Evolutionary conservation across 345 rosid species (phyloP), one percentile per base, ranked within the genome.

Genomic region (Euphorbia pulcherrima): DNA sequence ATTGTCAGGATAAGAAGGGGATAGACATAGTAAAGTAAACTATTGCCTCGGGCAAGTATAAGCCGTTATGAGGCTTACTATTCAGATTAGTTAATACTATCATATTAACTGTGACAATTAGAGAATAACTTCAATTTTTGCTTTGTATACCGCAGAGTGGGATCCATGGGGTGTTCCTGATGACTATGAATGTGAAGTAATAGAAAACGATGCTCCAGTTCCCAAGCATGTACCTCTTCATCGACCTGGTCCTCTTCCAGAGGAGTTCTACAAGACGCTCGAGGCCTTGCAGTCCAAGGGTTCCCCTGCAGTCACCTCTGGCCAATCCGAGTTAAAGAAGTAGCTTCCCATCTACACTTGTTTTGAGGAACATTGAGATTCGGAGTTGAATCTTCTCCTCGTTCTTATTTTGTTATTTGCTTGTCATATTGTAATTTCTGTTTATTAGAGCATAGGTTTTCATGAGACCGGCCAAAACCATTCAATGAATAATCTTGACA

Each of bases 121-220:
- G n/a, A 57, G 5, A 35, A 27, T 16, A 53, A 10, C 35, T 58
- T 59, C 62, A 59, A 30, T 28, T 17, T 46, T 64, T 26, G 13
- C 50, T 9, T 62, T 47, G 9, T 75, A 8, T 66, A 46, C 64
- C 53, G 77, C 88, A 94, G 97, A 94, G 75, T 91, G 96, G 97
- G 93, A 89, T 79, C 97, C 97, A 60, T 89, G 97, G 97, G 97
- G 92, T 72, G 92, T 91, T 79, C 92, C 96, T 35, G 97, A 95
- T 40, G 99, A 92, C 77, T 86, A 87, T 30, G 93, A 89, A 71
- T 88, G 92, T 21, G 97, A 94, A 79, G 84, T 91, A n/a, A 83
- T 94, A 12, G 97, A 94, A 80, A 86, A 89, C 20, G 93, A 89
- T 74, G 90, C 93, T 24, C 96, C 96, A 3, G 79, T 91, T 74